These are phyloP conservation scores for Pisolithus albus DNA, from an alignment of 768 basidiomycete species.

Conservation along the genomic window DNA sequence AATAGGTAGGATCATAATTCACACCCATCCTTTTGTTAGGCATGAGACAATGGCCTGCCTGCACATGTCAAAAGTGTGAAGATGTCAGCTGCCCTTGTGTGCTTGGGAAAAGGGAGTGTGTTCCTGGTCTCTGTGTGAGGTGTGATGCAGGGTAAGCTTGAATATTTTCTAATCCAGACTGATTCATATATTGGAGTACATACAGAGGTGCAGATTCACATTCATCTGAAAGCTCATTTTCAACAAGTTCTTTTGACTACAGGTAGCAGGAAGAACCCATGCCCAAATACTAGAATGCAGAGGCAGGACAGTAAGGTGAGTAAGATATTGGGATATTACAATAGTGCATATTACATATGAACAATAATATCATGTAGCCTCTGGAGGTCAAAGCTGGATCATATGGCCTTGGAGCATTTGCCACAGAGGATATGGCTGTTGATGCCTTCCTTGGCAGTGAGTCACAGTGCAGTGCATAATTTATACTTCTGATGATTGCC, in stretches of 20 bases:
- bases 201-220: constrained; percentile 17
- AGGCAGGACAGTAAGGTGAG: constrained; percentile 15
- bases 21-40: constrained; percentile 27
- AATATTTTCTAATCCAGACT: background rate
- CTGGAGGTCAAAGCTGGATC: constrained; percentile 29
- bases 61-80: constrained; percentile 28
- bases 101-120: constrained; percentile 37
- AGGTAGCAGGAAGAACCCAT: constrained; percentile 18
- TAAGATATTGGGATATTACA: background rate
- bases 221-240: background rate
- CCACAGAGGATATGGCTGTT: constrained; percentile 19
- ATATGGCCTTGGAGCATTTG: constrained; percentile 44
- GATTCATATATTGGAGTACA: background rate
- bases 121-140: constrained; percentile 41
- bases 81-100: constrained; percentile 32
- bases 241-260: background rate
- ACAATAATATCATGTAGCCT: constrained; percentile 18
- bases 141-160: constrained; percentile 38
- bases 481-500: background rate
- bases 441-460: constrained; percentile 29
- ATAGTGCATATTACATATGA: background rate
- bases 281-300: constrained; percentile 27
- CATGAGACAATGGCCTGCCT: constrained; percentile 35
- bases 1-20: background rate
- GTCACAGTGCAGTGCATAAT: background rate